Base-by-base conservation (phyloP, 2,329 filamentous ascomycete species). In the Lecanicillium sp. region DNA sequence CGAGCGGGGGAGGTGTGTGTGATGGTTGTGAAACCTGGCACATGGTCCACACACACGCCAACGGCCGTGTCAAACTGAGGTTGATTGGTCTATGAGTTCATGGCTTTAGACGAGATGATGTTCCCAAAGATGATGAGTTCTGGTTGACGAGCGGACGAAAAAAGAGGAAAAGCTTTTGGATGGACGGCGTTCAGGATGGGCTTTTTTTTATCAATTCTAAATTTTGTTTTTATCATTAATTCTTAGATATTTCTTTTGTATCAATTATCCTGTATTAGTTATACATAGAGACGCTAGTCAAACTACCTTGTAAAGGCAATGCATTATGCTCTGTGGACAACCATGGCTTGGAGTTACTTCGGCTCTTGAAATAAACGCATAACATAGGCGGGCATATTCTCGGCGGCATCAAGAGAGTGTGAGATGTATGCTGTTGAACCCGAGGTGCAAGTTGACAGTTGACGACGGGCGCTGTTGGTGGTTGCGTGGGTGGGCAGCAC, bases 21-120 rank as follows among this genome's bases (percentile, higher is more conserved):
- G 43, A 29, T 38, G 4, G 35, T 19, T 5, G 43, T 46, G 35
- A 24, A 21, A 46, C 43, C 26, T 46, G 43, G 15, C 24, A 46
- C 43, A 46, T 19, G 33, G 38, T 46, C 24, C 35, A 46, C 43
- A 32, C 43, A 19, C 33, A 37, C n/a, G n/a, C 33, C 32, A 38
- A 23, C 43, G 19, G 38, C 10, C 42, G n/a, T 21, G 26, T 42
- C 12, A 19, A n/a, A n/a, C n/a, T n/a, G n/a, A n/a, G n/a, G n/a
- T n/a, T n/a, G n/a, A 15, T 39, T 5, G 19, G 14, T 39, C 10
- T 27, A 20, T 40, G 8, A 29, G 20, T 17, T 27, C 12, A 15
- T 15, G 32, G 33, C 15, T 38, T 35, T 44, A 37, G 43, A 46
- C 33, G 43, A 46, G 43, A 23, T 10, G 38, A 23, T 46, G 43